A percentile compares a stretch with the other conserved stretches of the same genome.
Evolutionary conservation across 176 grass and related monocot genomes (phyloP).

Genomic region (Eleusine indica): DNA sequence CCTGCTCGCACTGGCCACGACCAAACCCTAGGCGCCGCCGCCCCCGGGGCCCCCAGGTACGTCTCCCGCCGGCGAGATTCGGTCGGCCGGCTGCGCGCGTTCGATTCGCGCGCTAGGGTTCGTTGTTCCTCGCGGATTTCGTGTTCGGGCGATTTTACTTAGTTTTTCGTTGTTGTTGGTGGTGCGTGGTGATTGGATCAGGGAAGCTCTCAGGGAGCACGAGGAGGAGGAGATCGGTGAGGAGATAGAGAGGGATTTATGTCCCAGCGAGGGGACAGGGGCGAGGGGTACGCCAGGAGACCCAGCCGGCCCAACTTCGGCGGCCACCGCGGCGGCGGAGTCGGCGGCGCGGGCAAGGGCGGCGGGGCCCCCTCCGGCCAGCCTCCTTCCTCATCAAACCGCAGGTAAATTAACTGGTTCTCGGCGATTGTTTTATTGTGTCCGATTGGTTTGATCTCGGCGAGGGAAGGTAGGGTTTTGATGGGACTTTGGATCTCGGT

Average conservation of each 20-base stretch:
- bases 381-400: conserved; percentile 52
- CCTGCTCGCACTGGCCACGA: conserved; percentile 53
- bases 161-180: neutral
- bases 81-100: neutral
- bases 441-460: conserved; percentile 26
- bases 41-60: conserved; percentile 54
- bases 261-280: conserved; percentile 83
- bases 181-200: conserved; percentile 38
- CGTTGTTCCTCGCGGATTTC: conserved; percentile 8
- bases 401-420: conserved; percentile 50
- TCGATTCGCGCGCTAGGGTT: conserved; percentile 25
- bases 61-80: neutral
- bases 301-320: conserved; percentile 72
- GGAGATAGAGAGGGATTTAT: conserved; percentile 59
- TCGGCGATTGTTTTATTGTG: neutral
- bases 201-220: conserved; percentile 22
- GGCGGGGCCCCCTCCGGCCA: conserved; percentile 45
- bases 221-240: conserved; percentile 58
- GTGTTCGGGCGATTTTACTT: conserved; percentile 6
- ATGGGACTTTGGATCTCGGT: conserved; percentile 44
- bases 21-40: conserved; percentile 65
- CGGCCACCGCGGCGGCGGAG: conserved; percentile 66
- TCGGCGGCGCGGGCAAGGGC: conserved; percentile 54
- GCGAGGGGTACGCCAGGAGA: conserved; percentile 80
- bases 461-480: conserved; percentile 41